These are phyloP conservation scores for Cryptococcus sp. DNA, from an alignment of 1,284 basidiomycete genomes.

Conservation along the genomic window DNA sequence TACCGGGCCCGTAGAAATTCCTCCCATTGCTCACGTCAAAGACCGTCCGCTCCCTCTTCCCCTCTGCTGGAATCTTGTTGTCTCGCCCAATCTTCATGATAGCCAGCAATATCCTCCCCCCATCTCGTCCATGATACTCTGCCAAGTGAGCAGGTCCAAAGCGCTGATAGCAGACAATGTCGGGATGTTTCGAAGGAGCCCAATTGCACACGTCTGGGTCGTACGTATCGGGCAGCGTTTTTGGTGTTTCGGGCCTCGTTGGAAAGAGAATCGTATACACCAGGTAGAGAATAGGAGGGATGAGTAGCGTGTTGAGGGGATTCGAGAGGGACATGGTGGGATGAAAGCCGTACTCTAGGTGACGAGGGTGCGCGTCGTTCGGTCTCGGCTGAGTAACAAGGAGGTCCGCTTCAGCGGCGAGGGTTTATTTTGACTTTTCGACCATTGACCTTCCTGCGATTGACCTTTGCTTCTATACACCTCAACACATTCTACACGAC, in stretches of 20 bases:
- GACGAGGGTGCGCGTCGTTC: no score
- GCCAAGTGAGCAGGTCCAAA: constrained; percentile 70
- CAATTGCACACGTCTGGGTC: constrained; percentile 64
- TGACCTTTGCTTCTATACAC: no score
- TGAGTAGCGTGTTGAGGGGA: constrained; percentile 55
- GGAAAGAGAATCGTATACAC: constrained; percentile 69
- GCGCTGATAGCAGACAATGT: constrained; percentile 65
- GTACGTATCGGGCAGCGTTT: constrained; percentile 23
- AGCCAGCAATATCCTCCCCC: constrained; percentile 71
- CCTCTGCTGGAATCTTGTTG: constrained; percentile 42
- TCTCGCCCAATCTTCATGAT: constrained; percentile 59
- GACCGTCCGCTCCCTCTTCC: constrained; percentile 63
- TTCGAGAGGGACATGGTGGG: constrained; percentile 36
- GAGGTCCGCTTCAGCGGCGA: no score
- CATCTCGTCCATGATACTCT: constrained; percentile 61
- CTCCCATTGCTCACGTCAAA: constrained; percentile 85
- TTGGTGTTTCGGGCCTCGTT: constrained; percentile 27
- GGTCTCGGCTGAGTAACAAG: no score
- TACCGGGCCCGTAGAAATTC: constrained; percentile 89
- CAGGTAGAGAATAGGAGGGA: constrained; percentile 72
- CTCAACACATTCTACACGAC: no score
- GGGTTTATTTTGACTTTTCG: no score
- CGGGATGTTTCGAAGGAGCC: constrained; percentile 73
- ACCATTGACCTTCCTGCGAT: no score
- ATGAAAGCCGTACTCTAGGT: no score